Evolutionary conservation across 306 rosid species (phyloP), one percentile per base, ranked within the genome.

Genomic region (Vachellia pachyceras): DNA sequence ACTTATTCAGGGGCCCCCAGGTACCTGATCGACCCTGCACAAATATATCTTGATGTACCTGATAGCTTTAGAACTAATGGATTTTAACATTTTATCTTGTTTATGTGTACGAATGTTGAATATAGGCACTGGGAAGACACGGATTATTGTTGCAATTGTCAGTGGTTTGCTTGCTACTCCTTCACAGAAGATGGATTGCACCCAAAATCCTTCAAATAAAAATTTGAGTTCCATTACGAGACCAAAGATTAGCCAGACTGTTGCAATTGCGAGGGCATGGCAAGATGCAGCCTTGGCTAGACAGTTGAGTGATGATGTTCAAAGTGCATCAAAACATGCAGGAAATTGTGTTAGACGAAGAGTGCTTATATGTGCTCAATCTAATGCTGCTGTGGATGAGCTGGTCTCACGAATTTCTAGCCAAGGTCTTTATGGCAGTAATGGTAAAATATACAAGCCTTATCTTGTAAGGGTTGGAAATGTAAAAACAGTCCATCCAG

Each of bases 1-100:
- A 57, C 97, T 95, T 78, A 87, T 95, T 89, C 99, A 95, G 94
- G 99, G 99, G 80, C 99, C 99, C 82, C 99, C 99, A 81, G 99
- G 99, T 95, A 82, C 70, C 77, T 76, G 78, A 69, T 82, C 75
- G 75, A 77, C 81, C 79, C 64, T 14, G 41, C 29, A 73, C 54
- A 5, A 33, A 52, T 29, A 47, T 45, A 54, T 49, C 83, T 69
- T 61, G 77, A 73, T 58, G 61, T 67, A 61, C 87, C 46, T 61
- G 63, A 36, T 58, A 35, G 80, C 54, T 77, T 77, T 77, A 60
- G 52, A 77, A 42, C 44, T 45, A 42, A 54, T 79, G 71, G 23
- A 50, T 72, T 81, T 78, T 25, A 50, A 79, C 17, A 64, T 17
- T 41, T 41, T 72, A 17, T 11, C 39, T 60, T 22, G 67, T 60